These are phyloP conservation scores for Serendipita sp. DNA, from an alignment of 1,284 basidiomycete species.

Conservation along the genomic window DNA sequence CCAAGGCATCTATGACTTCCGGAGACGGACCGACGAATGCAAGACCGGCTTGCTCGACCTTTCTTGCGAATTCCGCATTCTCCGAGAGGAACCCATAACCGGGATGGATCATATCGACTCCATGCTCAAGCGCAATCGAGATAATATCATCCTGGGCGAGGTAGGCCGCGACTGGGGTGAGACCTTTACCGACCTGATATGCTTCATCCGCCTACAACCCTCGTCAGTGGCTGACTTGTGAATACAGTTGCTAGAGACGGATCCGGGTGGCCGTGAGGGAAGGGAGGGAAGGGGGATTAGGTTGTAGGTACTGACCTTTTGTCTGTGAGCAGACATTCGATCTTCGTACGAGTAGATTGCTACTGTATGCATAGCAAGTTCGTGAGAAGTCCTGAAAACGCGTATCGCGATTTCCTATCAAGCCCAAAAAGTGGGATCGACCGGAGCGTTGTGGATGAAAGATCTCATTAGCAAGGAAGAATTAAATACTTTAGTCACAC, in stretches of 20 bases:
- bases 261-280: background rate
- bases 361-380: conserved; percentile 97
- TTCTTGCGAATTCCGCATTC: conserved; percentile 88
- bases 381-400: conserved; percentile 96
- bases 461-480: conserved; percentile 7
- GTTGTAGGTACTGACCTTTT: conserved; percentile 51
- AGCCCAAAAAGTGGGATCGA: conserved; percentile 4
- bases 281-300: background rate
- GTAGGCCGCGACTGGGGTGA: conserved; percentile 93
- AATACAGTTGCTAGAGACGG: conserved; percentile 5
- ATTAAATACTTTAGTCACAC: conserved; percentile 18
- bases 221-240: background rate
- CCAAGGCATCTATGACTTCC: conserved; percentile 92
- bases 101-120: conserved; percentile 99
- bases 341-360: conserved; percentile 98
- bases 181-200: conserved; percentile 91
- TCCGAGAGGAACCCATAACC: conserved; percentile 99
- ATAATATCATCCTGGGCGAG: conserved; percentile 97
- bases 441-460: conserved; percentile 6
- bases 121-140: conserved; percentile 85
- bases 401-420: conserved; percentile 94
- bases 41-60: conserved; percentile 94
- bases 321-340: conserved; percentile 90
- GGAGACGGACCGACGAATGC: conserved; percentile 95
- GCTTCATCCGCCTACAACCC: conserved; percentile 83